Conservation (phyloP, 306 rosid species). For the Phaseolus lunatus region DNA sequence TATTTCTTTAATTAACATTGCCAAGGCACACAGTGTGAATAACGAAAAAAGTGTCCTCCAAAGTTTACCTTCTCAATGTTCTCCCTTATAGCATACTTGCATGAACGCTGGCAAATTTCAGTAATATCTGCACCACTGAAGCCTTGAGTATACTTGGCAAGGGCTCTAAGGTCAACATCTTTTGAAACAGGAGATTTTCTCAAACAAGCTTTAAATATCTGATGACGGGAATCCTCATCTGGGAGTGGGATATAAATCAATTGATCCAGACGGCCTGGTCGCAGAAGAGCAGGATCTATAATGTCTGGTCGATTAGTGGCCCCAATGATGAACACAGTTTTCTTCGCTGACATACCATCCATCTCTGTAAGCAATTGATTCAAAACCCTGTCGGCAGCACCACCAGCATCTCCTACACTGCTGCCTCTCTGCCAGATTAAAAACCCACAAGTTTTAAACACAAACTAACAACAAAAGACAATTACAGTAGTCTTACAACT, state of each 20-base stretch:
- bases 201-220: conserved; percentile 88
- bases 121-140: conserved; percentile 98
- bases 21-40: conserved; percentile 26
- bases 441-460: conserved; percentile 23
- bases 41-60: conserved; percentile 4
- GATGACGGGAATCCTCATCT: conserved; percentile 89
- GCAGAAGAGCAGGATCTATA: conserved; percentile 94
- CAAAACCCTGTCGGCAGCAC: conserved; percentile 98
- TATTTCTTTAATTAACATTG: neutral
- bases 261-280: conserved; percentile 99
- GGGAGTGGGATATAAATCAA: conserved; percentile 98
- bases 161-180: conserved; percentile 90
- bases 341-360: conserved; percentile 99
- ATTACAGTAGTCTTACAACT: neutral
- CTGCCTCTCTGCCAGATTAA: conserved; percentile 80
- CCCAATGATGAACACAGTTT: conserved; percentile 95
- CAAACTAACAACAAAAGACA: conserved; percentile 23
- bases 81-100: conserved; percentile 98
- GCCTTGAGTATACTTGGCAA: conserved; percentile 98
- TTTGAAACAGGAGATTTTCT: conserved; percentile 92
- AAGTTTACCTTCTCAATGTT: conserved; percentile 87
- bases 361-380: conserved; percentile 96
- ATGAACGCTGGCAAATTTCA: conserved; percentile 94
- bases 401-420: conserved; percentile 98
- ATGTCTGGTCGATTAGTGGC: conserved; percentile 98